phyloP scores from a whole-genome alignment of 345 rosid genomes.

The Eucalyptus erythrocorys region DNA sequence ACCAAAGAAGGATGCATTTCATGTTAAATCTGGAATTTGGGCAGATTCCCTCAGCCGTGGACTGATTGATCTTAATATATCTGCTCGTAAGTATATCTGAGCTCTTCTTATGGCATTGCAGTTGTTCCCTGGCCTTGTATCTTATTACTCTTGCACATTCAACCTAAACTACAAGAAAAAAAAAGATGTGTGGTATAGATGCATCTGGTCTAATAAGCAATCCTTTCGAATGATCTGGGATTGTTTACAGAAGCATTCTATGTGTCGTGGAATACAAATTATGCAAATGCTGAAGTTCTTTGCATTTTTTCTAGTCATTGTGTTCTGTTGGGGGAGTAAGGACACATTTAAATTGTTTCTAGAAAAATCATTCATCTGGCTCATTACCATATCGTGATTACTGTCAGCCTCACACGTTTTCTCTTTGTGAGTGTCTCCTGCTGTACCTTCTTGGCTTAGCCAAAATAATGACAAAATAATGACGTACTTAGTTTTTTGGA shows the following conservation, averaged over 20 bases:
- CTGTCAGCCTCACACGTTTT: neutral
- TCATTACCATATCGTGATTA: neutral
- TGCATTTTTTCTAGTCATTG: neutral
- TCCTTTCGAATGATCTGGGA: neutral
- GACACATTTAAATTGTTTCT: neutral
- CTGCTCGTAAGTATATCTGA: conserved; percentile 70
- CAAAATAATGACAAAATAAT: neutral
- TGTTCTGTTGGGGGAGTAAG: neutral
- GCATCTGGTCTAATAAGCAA: neutral
- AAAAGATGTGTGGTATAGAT: neutral
- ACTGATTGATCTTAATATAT: conserved; percentile 88
- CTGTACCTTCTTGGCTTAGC: neutral
- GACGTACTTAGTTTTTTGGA: neutral
- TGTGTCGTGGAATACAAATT: neutral
- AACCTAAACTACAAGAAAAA: neutral
- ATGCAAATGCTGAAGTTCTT: neutral
- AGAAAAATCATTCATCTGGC: neutral
- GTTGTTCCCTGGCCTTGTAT: neutral
- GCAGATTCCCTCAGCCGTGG: conserved; percentile 97
- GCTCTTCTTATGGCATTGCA: neutral
- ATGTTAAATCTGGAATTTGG: conserved; percentile 96
- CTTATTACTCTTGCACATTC: neutral
- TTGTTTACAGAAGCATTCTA: neutral
- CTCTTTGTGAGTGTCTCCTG: neutral
- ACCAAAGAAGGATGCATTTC: conserved; percentile 54